A percentile compares a stretch with the other conserved stretches of the same genome.
These are phyloP conservation scores for Yarrowia galli DNA, from an alignment of 1,139 yeast genomes.

Conservation along the genomic window DNA sequence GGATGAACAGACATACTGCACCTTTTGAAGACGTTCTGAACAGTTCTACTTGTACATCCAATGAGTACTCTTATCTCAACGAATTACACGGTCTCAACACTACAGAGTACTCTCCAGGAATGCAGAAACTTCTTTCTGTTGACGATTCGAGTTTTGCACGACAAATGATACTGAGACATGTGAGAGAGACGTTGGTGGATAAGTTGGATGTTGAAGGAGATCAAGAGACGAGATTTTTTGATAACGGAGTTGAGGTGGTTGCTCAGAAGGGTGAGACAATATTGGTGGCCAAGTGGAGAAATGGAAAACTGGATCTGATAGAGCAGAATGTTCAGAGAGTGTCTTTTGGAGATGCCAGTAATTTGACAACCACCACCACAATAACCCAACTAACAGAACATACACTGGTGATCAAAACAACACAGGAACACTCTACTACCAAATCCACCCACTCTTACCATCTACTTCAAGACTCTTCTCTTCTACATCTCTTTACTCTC, in stretches of 20 bases:
- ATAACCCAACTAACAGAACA: neutral
- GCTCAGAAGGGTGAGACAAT: neutral
- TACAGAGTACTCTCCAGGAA: neutral
- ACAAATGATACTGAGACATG: neutral
- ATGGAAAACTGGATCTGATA: neutral
- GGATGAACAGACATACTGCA: neutral
- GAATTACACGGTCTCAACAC: neutral
- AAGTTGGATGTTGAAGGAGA: neutral
- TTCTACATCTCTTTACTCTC: neutral
- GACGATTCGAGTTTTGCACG: constrained; percentile 2
- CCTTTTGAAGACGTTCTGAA: neutral
- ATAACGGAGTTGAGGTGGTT: neutral
- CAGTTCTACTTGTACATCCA: neutral
- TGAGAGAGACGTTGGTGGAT: neutral
- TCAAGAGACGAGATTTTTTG: neutral
- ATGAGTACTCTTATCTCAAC: constrained; percentile 1
- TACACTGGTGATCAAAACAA: neutral
- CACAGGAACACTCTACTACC: too few relatives aligned
- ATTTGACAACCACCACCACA: neutral
- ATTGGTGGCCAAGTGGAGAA: neutral
- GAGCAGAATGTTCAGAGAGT: neutral
- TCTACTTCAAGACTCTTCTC: neutral
- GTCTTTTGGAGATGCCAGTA: neutral
- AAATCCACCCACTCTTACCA: neutral
- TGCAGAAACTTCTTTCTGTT: neutral